phyloP scores from a whole-genome alignment of 139 green algal genomes.

The Haematococcus sp. region DNA sequence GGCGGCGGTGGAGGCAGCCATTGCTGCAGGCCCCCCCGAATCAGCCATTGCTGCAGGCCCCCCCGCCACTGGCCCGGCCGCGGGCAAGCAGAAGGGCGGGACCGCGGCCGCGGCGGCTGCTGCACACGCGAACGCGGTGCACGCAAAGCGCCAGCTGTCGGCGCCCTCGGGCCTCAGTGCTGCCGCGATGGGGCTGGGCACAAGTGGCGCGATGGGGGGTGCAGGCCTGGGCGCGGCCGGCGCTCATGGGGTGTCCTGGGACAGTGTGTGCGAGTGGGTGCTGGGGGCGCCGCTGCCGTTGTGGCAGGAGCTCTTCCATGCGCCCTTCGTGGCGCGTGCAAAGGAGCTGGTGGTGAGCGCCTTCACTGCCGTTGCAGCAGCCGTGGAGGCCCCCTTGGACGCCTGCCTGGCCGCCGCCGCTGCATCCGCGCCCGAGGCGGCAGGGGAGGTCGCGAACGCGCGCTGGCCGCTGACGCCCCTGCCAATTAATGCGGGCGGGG shows the following conservation, averaged over 20 bases:
- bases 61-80: slow-evolving; percentile 1
- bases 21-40: slow-evolving; percentile 21
- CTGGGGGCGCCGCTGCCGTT: slow-evolving; percentile 60
- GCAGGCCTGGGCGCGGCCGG: too few relatives aligned
- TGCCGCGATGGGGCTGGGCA: too few relatives aligned
- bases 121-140: neutral
- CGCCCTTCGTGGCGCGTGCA: slow-evolving; percentile 52
- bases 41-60: neutral
- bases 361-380: slow-evolving; percentile 36
- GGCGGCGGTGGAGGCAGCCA: slow-evolving; percentile 35
- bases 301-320: slow-evolving; percentile 76
- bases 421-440: slow-evolving; percentile 15
- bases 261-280: slow-evolving; percentile 68
- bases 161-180: too few relatives aligned
- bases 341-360: slow-evolving; percentile 55
- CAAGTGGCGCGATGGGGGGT: too few relatives aligned
- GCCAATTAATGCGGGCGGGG: neutral
- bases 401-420: slow-evolving; percentile 35
- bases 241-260: slow-evolving; percentile 46
- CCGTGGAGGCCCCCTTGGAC: slow-evolving; percentile 44
- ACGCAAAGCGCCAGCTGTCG: neutral
- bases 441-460: slow-evolving; percentile 16
- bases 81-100: neutral
- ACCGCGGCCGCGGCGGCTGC: neutral
- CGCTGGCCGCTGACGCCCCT: slow-evolving; percentile 25